Percentiles rank a stretch among this genome's conserved stretches.
These are phyloP conservation scores for Eimeria zaria DNA, from an alignment of 169 alveolate genomes.

Conservation along the genomic window DNA sequence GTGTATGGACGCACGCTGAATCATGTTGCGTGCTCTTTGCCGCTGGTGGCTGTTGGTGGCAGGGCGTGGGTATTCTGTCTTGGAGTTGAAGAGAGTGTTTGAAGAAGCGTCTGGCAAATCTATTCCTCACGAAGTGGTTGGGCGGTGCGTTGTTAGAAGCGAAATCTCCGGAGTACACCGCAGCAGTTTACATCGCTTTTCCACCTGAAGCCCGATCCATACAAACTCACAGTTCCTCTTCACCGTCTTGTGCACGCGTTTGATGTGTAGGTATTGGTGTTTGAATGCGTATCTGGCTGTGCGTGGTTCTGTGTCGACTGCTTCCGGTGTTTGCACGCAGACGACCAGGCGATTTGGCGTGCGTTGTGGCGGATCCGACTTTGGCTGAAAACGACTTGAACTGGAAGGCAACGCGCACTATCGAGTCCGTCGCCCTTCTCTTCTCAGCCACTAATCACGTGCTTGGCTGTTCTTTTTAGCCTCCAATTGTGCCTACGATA, in stretches of 20 bases:
- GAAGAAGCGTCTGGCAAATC: constrained; percentile 92
- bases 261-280: background rate
- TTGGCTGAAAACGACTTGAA: constrained; percentile 93
- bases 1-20: background rate
- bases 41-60: background rate
- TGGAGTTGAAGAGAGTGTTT: constrained; percentile 92
- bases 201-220: background rate
- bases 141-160: background rate
- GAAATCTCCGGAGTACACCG: background rate
- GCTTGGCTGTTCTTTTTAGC: background rate
- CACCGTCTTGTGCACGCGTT: background rate
- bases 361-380: constrained; percentile 93
- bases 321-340: constrained; percentile 87
- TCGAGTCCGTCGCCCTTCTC: constrained; percentile 60
- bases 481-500: background rate
- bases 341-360: constrained; percentile 96
- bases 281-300: background rate
- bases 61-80: constrained; percentile 94
- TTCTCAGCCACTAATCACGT: background rate
- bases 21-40: background rate
- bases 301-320: background rate
- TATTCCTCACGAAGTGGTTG: constrained; percentile 86
- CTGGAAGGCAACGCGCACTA: constrained; percentile 92
- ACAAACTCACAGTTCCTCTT: background rate
- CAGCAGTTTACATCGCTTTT: background rate